Conservation (phyloP, 306 rosid species). For the Vigna reflexopilosa region DNA sequence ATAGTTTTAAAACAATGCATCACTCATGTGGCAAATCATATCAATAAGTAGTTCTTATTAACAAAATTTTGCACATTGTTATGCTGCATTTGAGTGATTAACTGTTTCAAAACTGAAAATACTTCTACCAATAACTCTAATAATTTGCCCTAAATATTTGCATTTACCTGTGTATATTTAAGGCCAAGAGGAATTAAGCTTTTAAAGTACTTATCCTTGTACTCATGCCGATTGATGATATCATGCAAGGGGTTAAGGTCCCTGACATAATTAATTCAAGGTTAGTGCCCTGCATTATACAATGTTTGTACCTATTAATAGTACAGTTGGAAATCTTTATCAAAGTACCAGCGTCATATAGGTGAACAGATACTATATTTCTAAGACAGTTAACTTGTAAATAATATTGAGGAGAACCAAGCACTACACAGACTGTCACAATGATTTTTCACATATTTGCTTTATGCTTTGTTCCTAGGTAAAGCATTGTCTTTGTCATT, state of each 20-base stretch:
- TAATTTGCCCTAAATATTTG: slow-evolving; percentile 22
- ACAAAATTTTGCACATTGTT: not conserved
- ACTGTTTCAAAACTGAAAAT: slow-evolving; percentile 28
- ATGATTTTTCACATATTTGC: slow-evolving; percentile 1
- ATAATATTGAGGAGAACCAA: not conserved
- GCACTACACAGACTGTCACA: slow-evolving; percentile 15
- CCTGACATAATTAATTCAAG: slow-evolving; percentile 55
- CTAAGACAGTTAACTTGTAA: not conserved
- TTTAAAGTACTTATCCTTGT: slow-evolving; percentile 80
- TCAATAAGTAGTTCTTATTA: slow-evolving; percentile 9
- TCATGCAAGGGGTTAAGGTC: slow-evolving; percentile 94
- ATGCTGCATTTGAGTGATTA: not conserved
- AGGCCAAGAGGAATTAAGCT: slow-evolving; percentile 78
- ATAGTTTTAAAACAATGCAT: slow-evolving; percentile 15
- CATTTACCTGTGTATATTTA: slow-evolving; percentile 77
- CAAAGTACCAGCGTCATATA: slow-evolving; percentile 1
- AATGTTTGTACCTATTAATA: slow-evolving; percentile 21
- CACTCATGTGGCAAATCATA: slow-evolving; percentile 3
- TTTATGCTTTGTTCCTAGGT: slow-evolving; percentile 9
- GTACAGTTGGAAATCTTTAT: slow-evolving; percentile 15
- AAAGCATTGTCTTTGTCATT: not conserved
- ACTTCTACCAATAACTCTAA: not conserved
- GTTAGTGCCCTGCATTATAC: slow-evolving; percentile 27
- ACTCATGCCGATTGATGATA: slow-evolving; percentile 62
- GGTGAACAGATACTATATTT: not conserved